Evolutionary conservation across 352 stramenopile species (phyloP).

Genomic region (Phytophthora rubi): DNA sequence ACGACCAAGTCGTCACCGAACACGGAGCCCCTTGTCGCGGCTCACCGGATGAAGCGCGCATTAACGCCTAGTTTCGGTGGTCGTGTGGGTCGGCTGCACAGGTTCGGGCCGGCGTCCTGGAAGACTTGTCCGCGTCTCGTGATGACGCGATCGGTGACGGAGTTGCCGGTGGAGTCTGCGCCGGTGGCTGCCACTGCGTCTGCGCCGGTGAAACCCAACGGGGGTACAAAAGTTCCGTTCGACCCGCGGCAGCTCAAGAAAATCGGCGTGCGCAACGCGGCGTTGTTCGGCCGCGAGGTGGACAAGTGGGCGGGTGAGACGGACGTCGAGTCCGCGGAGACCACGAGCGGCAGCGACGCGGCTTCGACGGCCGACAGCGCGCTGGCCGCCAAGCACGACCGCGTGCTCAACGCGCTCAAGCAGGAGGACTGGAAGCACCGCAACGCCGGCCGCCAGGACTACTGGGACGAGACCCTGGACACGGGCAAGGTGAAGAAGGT

Average conservation of each 20-base stretch:
- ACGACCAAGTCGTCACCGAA: conserved; percentile 16
- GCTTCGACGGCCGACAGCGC: conserved; percentile 33
- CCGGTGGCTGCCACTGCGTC: neutral
- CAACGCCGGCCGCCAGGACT: conserved; percentile 69
- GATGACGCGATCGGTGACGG: conserved; percentile 41
- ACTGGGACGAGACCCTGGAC: conserved; percentile 82
- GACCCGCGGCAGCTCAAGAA: conserved; percentile 62
- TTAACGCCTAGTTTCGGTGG: conserved; percentile 45
- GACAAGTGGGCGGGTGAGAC: conserved; percentile 70
- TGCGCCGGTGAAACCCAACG: neutral
- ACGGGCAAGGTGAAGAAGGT: conserved; percentile 82
- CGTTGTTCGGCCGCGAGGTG: conserved; percentile 69
- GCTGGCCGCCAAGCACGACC: conserved; percentile 67
- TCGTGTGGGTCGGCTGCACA: conserved; percentile 44
- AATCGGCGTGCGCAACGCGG: conserved; percentile 66
- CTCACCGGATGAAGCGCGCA: conserved; percentile 28
- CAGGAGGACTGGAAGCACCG: conserved; percentile 78
- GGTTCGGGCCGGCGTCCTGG: conserved; percentile 32
- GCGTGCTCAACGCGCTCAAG: conserved; percentile 74
- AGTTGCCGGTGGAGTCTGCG: conserved; percentile 19
- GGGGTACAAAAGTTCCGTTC: conserved; percentile 45
- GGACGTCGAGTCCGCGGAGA: conserved; percentile 53
- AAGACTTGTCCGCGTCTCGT: conserved; percentile 30
- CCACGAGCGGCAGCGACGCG: conserved; percentile 43
- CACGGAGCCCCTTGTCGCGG: neutral